Base-by-base conservation (phyloP, 345 rosid species). In the Salix dunnii region DNA sequence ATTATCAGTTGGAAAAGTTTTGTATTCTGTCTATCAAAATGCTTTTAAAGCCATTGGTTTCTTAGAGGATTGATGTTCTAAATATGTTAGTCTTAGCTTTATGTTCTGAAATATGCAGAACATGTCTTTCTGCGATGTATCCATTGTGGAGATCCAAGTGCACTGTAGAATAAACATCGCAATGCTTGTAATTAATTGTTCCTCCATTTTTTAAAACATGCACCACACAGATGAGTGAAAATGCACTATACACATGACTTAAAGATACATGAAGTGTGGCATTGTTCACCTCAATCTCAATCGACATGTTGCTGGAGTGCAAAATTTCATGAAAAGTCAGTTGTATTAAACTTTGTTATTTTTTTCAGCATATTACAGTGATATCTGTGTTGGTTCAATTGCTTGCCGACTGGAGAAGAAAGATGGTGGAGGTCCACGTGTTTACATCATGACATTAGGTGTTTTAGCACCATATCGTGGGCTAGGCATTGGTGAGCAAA, bases 401-500 rank as follows among this genome's bases (percentile, higher is more conserved):
- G 97, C 97, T 12, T 96, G 97, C 81, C 92, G 99, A 78, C 83
- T 93, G 83, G 98, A 96, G 90, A 92, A 91, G 88, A 93, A 91
- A 89, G 99, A 92, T 83, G 86, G 90, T 0, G 93, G 97, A 42
- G 83, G 79, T 23, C 30, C 88, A 76, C 82, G 91, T 71, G 92
- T 93, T 71, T 96, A 94, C 85, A 93, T 93, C 87, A 96, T 96
- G 99, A 96, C 99, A 25, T 82, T 96, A 75, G 99, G 98, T 80
- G 98, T 96, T 61, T 87, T 96, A 81, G 97, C 98, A 31, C 98
- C 98, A 43, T 96, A 96, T 85, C 94, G 97, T 16, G 97, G 98
- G 36, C 83, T 93, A 49, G 98, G 99, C 70, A 88, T 96, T 70
- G 99, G 98, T 96, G 77, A 90, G 94, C 84, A 48, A 33, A 5